Evolutionary conservation across 495 filamentous ascomycete genomes (phyloP).

Genomic region (Staphylotrichum longicolle): DNA sequence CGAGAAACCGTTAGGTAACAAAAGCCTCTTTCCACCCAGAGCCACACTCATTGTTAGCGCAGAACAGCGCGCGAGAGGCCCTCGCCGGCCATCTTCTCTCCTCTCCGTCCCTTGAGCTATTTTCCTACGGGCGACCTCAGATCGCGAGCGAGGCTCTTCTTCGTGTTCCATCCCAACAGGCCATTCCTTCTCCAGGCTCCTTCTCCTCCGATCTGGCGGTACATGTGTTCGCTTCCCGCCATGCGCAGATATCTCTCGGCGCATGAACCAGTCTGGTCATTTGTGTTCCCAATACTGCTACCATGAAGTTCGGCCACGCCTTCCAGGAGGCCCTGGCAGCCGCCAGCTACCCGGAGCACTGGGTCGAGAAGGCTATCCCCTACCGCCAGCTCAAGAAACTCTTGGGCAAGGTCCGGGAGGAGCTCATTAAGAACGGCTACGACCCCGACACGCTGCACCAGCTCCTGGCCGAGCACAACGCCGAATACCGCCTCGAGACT

Average conservation of each 20-base stretch:
- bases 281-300: conserved; percentile 19
- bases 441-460: conserved; percentile 56
- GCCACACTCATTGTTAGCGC: background rate
- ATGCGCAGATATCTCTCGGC: conserved; percentile 28
- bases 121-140: background rate
- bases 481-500: conserved; percentile 50
- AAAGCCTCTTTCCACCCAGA: background rate
- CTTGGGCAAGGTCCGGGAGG: conserved; percentile 62
- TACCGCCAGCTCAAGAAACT: conserved; percentile 75
- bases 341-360: conserved; percentile 60
- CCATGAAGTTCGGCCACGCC: conserved; percentile 75
- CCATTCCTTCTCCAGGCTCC: no score
- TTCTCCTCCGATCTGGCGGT: background rate
- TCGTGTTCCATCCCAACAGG: background rate
- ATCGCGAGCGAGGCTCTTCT: background rate
- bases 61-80: background rate
- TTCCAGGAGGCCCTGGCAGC: conserved; percentile 58
- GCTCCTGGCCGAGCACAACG: conserved; percentile 44
- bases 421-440: conserved; percentile 60
- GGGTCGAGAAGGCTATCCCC: conserved; percentile 67
- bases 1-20: conserved; percentile 11
- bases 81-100: background rate
- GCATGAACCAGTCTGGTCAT: conserved; percentile 24
- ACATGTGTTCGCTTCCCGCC: conserved; percentile 23
- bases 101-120: background rate